These are phyloP conservation scores for Furcasterigmium sp. DNA, from an alignment of 2,329 filamentous ascomycete species.

Conservation along the genomic window DNA sequence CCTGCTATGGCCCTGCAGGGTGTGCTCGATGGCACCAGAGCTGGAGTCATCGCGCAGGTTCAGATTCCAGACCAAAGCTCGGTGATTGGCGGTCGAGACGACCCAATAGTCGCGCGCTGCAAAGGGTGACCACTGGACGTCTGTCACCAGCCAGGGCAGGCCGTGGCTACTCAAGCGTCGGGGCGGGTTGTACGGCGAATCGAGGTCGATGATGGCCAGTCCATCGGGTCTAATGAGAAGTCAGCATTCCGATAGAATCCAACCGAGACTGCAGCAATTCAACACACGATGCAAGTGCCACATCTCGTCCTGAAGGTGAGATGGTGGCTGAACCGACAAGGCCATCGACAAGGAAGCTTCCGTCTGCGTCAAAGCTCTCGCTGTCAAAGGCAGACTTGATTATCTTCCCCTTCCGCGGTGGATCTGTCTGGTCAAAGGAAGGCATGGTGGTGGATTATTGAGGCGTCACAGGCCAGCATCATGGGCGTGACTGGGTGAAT, in stretches of 20 bases:
- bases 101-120: slow-evolving; percentile 88
- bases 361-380: slow-evolving; percentile 80
- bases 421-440: slow-evolving; percentile 40
- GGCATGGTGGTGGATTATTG: slow-evolving; percentile 34
- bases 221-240: slow-evolving; percentile 62
- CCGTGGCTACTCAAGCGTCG: slow-evolving; percentile 77
- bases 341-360: slow-evolving; percentile 77
- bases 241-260: neutral
- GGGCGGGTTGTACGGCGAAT: slow-evolving; percentile 82
- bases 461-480: neutral
- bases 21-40: slow-evolving; percentile 73
- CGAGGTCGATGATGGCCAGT: slow-evolving; percentile 85
- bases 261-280: too few species aligned
- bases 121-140: slow-evolving; percentile 96
- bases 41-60: slow-evolving; percentile 70
- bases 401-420: slow-evolving; percentile 50
- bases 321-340: slow-evolving; percentile 86
- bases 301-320: slow-evolving; percentile 83
- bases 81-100: slow-evolving; percentile 89
- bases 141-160: slow-evolving; percentile 89
- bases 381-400: slow-evolving; percentile 74
- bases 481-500: neutral
- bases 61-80: slow-evolving; percentile 90
- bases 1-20: slow-evolving; percentile 74
- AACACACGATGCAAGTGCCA: slow-evolving; percentile 73